Conservation (phyloP, 805 yeast genomes). For the Candida krabiensis region DNA sequence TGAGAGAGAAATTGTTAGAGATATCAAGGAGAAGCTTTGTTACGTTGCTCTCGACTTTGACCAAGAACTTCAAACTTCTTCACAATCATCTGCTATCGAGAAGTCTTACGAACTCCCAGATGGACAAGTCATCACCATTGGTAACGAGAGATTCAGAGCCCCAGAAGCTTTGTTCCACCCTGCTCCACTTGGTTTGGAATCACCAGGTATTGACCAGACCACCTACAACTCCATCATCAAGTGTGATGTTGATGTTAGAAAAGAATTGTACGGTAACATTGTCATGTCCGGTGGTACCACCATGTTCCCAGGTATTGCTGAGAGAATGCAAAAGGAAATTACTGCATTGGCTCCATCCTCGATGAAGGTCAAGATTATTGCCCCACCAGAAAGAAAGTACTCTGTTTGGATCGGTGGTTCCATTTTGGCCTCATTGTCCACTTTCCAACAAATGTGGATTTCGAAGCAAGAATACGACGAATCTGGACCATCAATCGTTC, state of each 20-base stretch:
- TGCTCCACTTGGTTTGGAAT: conserved; percentile 82
- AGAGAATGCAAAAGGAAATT: conserved; percentile 99
- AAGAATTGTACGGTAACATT: conserved; percentile 98
- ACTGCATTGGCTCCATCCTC: conserved; percentile 99
- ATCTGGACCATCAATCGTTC: conserved; percentile 99
- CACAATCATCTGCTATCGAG: conserved; percentile 97
- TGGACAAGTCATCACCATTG: conserved; percentile 98
- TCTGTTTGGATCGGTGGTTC: conserved; percentile 99
- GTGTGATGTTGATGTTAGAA: conserved; percentile 99
- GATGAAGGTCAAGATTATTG: conserved; percentile 99
- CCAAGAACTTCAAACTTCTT: conserved; percentile 99
- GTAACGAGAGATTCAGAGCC: conserved; percentile 99
- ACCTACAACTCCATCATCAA: conserved; percentile 92
- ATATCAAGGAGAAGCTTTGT: conserved; percentile 97
- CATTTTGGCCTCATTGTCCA: conserved; percentile 95
- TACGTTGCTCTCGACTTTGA: conserved; percentile 99
- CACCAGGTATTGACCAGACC: conserved; percentile 99
- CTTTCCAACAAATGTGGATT: conserved; percentile 99
- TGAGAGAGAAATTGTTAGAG: conserved; percentile 94
- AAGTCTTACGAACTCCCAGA: conserved; percentile 99
- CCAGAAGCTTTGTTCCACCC: conserved; percentile 99
- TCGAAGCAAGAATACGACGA: conserved; percentile 99
- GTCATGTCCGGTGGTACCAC: conserved; percentile 99
- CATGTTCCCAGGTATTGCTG: conserved; percentile 99
- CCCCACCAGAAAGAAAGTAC: conserved; percentile 99